Conservation (phyloP, 164 flowering plant species). For the Nelumbo lutea region DNA sequence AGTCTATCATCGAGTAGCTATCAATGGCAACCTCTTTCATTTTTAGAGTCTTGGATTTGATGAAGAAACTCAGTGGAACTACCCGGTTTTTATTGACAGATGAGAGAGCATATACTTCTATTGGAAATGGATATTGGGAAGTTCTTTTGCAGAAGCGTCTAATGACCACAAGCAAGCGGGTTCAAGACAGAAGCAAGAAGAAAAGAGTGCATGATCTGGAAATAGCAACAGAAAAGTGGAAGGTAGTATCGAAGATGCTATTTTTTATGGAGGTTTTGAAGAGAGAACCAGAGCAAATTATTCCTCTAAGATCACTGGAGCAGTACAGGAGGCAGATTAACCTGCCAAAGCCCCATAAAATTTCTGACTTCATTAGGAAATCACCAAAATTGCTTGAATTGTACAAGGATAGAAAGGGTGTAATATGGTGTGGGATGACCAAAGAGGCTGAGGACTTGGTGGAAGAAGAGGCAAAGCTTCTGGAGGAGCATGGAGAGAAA, state of each 20-base stretch:
- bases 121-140: neutral
- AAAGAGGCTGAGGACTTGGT: constrained; percentile 63
- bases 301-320: constrained; percentile 46
- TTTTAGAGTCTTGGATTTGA: neutral
- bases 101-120: neutral
- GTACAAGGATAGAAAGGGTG: constrained; percentile 62
- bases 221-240: constrained; percentile 65
- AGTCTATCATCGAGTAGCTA: neutral
- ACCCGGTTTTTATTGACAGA: constrained; percentile 3
- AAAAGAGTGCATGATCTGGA: constrained; percentile 77
- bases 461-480: constrained; percentile 53
- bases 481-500: constrained; percentile 41
- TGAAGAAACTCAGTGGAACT: neutral
- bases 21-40: neutral
- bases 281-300: constrained; percentile 66
- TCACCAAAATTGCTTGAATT: constrained; percentile 78
- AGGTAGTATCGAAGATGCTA: constrained; percentile 51
- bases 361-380: constrained; percentile 65
- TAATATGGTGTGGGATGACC: constrained; percentile 84
- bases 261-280: constrained; percentile 58
- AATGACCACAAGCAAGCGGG: constrained; percentile 75
- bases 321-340: constrained; percentile 60
- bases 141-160: constrained; percentile 21
- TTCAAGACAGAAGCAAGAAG: constrained; percentile 67
- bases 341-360: constrained; percentile 65